These are phyloP conservation scores for Nothophaeocryptopus gaeumannii DNA, from an alignment of 2,329 filamentous ascomycete species.

Conservation along the genomic window DNA sequence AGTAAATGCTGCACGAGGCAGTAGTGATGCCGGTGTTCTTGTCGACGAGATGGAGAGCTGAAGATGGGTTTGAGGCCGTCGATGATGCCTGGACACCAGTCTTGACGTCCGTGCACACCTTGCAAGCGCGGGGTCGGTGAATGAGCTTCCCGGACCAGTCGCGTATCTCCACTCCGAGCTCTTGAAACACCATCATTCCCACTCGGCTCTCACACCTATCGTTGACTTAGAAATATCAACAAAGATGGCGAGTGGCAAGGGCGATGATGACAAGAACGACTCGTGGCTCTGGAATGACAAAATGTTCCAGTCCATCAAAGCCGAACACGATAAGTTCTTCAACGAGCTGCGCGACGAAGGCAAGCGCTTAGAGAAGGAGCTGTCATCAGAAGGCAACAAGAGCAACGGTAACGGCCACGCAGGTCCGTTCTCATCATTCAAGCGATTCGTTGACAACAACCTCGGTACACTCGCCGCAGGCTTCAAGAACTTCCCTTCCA, in stretches of 20 bases:
- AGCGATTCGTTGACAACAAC: conserved; percentile 59
- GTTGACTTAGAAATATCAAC: too few relatives aligned
- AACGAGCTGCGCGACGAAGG: conserved; percentile 10
- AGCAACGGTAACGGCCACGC: conserved; percentile 3
- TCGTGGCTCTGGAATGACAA: conserved; percentile 11
- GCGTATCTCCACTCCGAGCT: too few relatives aligned
- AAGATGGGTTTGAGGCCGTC: too few relatives aligned
- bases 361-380: conserved; percentile 11
- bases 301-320: conserved; percentile 10
- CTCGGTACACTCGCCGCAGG: conserved; percentile 48
- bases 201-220: too few relatives aligned
- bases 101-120: too few relatives aligned
- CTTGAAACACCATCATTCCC: too few relatives aligned
- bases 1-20: too few relatives aligned
- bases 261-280: conserved; percentile 12
- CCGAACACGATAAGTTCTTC: conserved; percentile 16
- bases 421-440: conserved; percentile 60
- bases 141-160: too few relatives aligned
- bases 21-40: too few relatives aligned
- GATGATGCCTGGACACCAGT: too few relatives aligned
- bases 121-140: too few relatives aligned
- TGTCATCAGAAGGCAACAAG: background rate
- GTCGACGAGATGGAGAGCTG: too few relatives aligned
- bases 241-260: conserved; percentile 5
- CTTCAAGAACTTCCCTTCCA: conserved; percentile 51